Percentiles rank a stretch among this genome's conserved stretches.
phyloP scores from a whole-genome alignment of 208 protist species.

The Leishmania lainsoni region DNA sequence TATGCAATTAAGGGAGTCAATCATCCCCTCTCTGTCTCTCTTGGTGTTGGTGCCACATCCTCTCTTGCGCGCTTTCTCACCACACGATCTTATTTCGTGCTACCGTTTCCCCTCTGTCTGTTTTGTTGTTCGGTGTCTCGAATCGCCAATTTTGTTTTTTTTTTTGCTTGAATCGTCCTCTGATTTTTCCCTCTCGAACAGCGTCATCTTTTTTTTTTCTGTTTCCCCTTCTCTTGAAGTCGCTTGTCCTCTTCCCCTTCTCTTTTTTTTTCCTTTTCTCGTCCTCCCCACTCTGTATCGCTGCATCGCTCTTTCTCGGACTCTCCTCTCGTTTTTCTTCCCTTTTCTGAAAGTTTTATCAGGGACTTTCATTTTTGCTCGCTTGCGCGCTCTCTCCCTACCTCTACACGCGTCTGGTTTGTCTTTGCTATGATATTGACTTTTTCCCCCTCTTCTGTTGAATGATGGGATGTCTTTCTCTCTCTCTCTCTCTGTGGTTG shows the following conservation, averaged over 20 bases:
- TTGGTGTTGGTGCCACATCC: too few relatives aligned
- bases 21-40: too few relatives aligned
- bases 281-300: neutral
- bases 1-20: too few relatives aligned
- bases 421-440: slow-evolving; percentile 12
- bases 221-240: slow-evolving; percentile 10
- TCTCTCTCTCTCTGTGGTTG: slow-evolving; percentile 5
- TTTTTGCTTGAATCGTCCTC: neutral
- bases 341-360: neutral
- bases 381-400: neutral
- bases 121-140: neutral
- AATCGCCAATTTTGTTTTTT: neutral
- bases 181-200: neutral
- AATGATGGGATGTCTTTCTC: neutral
- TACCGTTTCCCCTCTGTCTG: neutral
- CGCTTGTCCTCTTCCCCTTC: neutral
- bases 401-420: neutral
- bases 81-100: slow-evolving; percentile 14
- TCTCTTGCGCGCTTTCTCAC: neutral
- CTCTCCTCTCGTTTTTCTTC: slow-evolving; percentile 9
- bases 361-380: neutral
- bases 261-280: neutral
- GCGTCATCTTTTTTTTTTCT: slow-evolving; percentile 17
- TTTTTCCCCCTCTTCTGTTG: slow-evolving; percentile 12
- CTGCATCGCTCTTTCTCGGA: too few relatives aligned